Base-by-base conservation (phyloP, 2,329 filamentous ascomycete species). In the Pseudogymnoascus sp. region DNA sequence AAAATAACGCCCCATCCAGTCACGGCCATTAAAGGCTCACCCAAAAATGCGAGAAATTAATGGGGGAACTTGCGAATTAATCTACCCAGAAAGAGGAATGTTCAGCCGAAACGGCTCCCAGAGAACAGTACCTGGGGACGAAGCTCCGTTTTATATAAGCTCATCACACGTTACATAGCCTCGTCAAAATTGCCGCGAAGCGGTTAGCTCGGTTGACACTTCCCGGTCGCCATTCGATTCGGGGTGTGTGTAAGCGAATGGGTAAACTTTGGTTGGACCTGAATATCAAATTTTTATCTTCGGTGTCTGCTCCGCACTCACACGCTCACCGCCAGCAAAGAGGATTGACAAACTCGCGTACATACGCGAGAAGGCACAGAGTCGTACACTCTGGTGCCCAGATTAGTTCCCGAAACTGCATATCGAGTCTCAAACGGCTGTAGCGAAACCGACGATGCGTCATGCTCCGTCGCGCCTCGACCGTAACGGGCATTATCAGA, bases 131-230 rank as follows among this genome's bases (percentile, higher is more conserved):
- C n/a, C n/a, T 53, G 46, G 28, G 28, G 28, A 56, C n/a, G 50
- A 56, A 56, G 50, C 50, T 56, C 50, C 50, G 50, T 56, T 56
- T 33, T 28, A 56, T 56, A 56, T 56, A 56, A 56, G 50, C 28
- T 56, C 50, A 56, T 56, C 50, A 56, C 50, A 56, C 50, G 50
- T 56, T 56, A 33, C 50, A 56, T 56, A 56, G 28, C 50, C 50
- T 56, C 50, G 50, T 56, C 50, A 56, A 56, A 56, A 56, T 56
- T 56, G 50, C 50, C 50, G 50, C 50, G 28, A 56, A 56, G 50
- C 50, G 50, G 50, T 56, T 56, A 56, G 50, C 50, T 56, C 50
- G 28, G 50, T 56, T 56, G 50, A 22, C 10, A 56, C 28, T 56
- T 56, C 50, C 50, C 11, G 28, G 28, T 22, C 16, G n/a, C 28